These are phyloP conservation scores for Kingdonia uniflora DNA, from an alignment of 164 flowering plant genomes.

Conservation along the genomic window DNA sequence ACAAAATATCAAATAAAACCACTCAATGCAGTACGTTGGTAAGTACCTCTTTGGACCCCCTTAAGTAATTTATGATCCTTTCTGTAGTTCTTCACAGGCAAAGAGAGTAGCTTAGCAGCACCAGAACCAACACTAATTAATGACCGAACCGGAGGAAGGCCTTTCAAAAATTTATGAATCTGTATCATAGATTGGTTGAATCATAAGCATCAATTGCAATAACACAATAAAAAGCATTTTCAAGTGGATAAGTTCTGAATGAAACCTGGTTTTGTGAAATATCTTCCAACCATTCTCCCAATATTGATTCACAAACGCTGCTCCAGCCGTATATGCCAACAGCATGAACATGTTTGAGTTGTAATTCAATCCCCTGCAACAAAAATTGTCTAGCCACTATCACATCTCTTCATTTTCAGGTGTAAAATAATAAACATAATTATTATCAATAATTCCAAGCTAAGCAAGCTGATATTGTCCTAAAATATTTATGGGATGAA, in stretches of 20 bases:
- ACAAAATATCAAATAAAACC: not conserved
- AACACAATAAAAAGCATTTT: no score
- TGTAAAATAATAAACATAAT: not conserved
- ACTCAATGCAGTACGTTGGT: not conserved
- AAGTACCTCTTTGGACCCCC: slow-evolving; percentile 91
- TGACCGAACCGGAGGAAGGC: slow-evolving; percentile 80
- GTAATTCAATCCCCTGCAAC: slow-evolving; percentile 80
- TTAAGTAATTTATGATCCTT: slow-evolving; percentile 72
- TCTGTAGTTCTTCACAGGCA: slow-evolving; percentile 73
- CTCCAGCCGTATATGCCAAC: slow-evolving; percentile 87
- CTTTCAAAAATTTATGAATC: slow-evolving; percentile 74
- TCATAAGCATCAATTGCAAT: not conserved
- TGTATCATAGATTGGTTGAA: slow-evolving; percentile 5
- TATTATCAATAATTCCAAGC: not conserved
- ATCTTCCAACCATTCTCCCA: slow-evolving; percentile 96
- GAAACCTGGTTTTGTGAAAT: slow-evolving; percentile 91
- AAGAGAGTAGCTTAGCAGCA: slow-evolving; percentile 80
- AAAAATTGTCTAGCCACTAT: slow-evolving; percentile 5
- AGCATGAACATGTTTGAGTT: slow-evolving; percentile 85
- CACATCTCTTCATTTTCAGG: slow-evolving; percentile 1
- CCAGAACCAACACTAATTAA: slow-evolving; percentile 80
- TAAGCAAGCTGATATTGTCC: no score
- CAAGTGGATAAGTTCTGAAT: slow-evolving; percentile 5
- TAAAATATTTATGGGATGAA: no score
- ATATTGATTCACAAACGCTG: slow-evolving; percentile 65